Evolutionary conservation across 2,329 filamentous ascomycete genomes (phyloP), one percentile per base, ranked within the genome.

Genomic region (Ascochyta clinopodiicola): DNA sequence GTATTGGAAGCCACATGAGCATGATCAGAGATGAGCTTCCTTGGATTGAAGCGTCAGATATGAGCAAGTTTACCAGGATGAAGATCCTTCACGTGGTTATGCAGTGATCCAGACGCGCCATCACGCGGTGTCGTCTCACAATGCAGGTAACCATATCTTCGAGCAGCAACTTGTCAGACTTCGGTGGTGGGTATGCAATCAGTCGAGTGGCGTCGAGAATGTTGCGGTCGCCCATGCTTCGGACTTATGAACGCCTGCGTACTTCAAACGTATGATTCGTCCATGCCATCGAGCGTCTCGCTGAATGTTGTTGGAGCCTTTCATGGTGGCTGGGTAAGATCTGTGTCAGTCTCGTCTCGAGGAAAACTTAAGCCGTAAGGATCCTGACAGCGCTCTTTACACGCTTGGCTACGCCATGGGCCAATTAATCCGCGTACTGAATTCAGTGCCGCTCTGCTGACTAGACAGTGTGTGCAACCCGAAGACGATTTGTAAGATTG

Each of bases 51-150:
- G 7, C 19, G 31, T 29, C 17, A 42, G 37, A 34, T 19, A 34
- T 24, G 39, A 49, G 51, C 39, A 34, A 22, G 15, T 44, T 35
- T 17, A 2, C 42, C 12, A 37, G 51, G 51, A 19, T 54, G 12
- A 10, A 32, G 21, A 32, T 49, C 39, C 44, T 39, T 36, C 39
- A 22, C 39, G 15, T 39, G n/a, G 3, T 12, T 25, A 13, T 15
- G 10, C 34, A 3, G 13, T 19, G 27, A 35, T 21, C 29, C 29
- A 48, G 44, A 37, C 27, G 38, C 35, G 44, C 44, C 27, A 29
- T 10, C 1, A 7, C 27, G 27, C 27, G 12, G 15, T 8, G 6
- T 9, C n/a, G 7, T 9, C 27, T 29, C 25, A 32, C 13, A 36
- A 13, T n/a, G 34, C 27, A 39, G 10, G 29, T 31, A 10, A 12